These are phyloP conservation scores for Chlorella sp. DNA, from an alignment of 139 green algal species.

Conservation along the genomic window DNA sequence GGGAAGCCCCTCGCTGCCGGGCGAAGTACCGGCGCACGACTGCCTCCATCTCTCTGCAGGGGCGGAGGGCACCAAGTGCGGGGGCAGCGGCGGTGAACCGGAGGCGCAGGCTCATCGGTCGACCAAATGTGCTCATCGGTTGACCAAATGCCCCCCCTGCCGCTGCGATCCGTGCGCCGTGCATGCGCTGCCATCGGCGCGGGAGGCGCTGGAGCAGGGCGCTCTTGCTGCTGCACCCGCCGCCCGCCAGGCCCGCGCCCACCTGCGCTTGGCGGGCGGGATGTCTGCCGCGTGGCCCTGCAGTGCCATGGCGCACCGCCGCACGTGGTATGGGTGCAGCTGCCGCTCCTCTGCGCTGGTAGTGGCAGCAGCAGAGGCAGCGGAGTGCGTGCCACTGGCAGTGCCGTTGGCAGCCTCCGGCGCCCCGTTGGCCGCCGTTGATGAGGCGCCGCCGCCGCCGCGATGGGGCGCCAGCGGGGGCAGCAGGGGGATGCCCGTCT, in stretches of 20 bases:
- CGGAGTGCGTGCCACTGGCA: background rate
- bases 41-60: too few species aligned
- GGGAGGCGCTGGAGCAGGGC: too few species aligned
- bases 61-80: too few species aligned
- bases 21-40: too few species aligned
- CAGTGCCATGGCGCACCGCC: conserved; percentile 42
- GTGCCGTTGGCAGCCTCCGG: background rate
- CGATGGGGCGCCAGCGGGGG: conserved; percentile 15
- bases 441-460: background rate
- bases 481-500: conserved; percentile 66
- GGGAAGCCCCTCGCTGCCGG: conserved; percentile 2
- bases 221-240: too few species aligned
- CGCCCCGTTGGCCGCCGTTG: background rate
- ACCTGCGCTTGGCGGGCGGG: conserved; percentile 21
- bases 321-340: conserved; percentile 35
- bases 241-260: background rate
- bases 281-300: conserved; percentile 27
- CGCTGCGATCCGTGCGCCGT: too few species aligned
- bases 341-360: background rate
- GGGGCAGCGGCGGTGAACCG: too few species aligned
- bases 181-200: too few species aligned
- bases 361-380: background rate
- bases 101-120: too few species aligned
- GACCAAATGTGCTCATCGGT: too few species aligned
- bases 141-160: too few species aligned